Evolutionary conservation across 1,284 basidiomycete species (phyloP).

Genomic region (Pyrrhoderma noxium): DNA sequence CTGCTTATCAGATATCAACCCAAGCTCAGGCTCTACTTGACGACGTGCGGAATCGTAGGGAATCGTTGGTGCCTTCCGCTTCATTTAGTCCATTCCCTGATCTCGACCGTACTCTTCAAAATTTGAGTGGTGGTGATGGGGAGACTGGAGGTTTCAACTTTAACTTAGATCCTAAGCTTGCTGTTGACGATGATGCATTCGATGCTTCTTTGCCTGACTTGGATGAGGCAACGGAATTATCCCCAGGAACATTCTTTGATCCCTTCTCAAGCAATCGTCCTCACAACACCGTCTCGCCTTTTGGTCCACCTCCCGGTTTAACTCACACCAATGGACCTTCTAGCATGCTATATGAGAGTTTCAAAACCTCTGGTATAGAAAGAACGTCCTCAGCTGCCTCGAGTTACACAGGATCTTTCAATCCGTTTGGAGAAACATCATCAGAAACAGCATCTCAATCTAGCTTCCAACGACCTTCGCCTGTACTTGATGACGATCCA

Average conservation of each 20-base stretch:
- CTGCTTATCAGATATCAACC: constrained; percentile 80
- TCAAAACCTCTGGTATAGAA: constrained; percentile 36
- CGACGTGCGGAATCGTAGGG: constrained; percentile 72
- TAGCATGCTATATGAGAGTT: constrained; percentile 46
- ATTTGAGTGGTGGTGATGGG: constrained; percentile 50
- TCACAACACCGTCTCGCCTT: neutral
- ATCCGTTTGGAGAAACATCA: constrained; percentile 63
- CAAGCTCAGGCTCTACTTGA: constrained; percentile 80
- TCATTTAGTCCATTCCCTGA: constrained; percentile 81
- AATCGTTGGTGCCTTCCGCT: constrained; percentile 39
- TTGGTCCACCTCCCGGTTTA: constrained; percentile 41
- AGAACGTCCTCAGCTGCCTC: constrained; percentile 40
- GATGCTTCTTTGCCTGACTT: constrained; percentile 44
- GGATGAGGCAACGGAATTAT: constrained; percentile 33
- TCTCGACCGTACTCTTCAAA: constrained; percentile 72
- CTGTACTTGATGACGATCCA: constrained; percentile 53
- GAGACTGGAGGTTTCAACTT: constrained; percentile 69
- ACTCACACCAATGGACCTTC: constrained; percentile 38
- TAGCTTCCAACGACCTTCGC: constrained; percentile 24
- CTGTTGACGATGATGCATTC: constrained; percentile 38
- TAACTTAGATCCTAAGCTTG: constrained; percentile 71
- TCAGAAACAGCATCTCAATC: constrained; percentile 34
- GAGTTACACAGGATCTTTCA: constrained; percentile 66
- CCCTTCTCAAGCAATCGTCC: constrained; percentile 8
- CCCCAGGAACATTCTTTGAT: constrained; percentile 9